Conservation (phyloP, 2,329 filamentous ascomycete species). For the Calonectria crousiana region DNA sequence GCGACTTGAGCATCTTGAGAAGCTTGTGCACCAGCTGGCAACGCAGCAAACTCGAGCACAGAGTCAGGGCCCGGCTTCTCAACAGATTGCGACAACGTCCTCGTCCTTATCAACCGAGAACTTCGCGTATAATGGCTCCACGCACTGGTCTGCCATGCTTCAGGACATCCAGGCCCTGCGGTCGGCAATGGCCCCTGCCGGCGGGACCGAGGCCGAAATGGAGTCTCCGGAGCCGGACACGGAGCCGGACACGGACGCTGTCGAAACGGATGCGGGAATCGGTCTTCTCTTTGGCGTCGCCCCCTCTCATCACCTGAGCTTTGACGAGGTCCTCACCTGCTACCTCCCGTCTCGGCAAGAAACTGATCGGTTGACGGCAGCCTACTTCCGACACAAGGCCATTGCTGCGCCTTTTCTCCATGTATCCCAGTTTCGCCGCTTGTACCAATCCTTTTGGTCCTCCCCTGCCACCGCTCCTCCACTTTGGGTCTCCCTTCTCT, state of each 20-base stretch:
- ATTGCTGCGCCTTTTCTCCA: conserved; percentile 2
- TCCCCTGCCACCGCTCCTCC: neutral
- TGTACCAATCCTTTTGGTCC: conserved; percentile 5
- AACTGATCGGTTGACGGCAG: neutral
- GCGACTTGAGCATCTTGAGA: conserved; percentile 2
- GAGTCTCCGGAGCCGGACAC: neutral
- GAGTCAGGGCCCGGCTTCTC: neutral
- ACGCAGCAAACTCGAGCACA: neutral
- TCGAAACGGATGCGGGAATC: neutral
- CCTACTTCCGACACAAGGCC: conserved; percentile 12
- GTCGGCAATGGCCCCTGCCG: neutral
- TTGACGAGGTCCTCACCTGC: neutral
- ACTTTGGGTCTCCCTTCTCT: neutral
- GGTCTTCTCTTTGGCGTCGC: neutral
- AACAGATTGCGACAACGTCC: neutral
- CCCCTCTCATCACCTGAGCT: neutral
- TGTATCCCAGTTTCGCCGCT: neutral
- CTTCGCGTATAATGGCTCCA: neutral
- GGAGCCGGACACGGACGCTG: neutral
- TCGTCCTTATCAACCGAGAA: neutral
- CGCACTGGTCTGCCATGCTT: conserved; percentile 12
- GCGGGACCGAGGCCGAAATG: neutral
- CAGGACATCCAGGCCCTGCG: conserved; percentile 11
- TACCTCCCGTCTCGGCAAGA: conserved; percentile 3
- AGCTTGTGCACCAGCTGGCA: conserved; percentile 1